These are phyloP conservation scores for Crithidia expoeki DNA, from an alignment of 208 protist genomes.

Conservation along the genomic window DNA sequence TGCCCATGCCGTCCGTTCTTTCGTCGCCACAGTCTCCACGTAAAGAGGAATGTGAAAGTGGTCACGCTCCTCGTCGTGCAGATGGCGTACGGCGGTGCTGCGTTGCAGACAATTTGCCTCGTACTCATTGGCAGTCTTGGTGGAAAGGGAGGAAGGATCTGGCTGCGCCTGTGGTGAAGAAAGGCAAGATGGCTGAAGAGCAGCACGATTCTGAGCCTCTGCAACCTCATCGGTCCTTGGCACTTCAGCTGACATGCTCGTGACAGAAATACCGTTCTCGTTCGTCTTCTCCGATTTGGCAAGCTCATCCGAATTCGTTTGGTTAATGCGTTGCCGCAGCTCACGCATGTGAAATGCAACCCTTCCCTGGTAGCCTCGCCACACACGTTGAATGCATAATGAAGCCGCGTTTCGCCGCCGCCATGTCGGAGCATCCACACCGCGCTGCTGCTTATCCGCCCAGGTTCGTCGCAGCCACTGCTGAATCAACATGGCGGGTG, in stretches of 20 bases:
- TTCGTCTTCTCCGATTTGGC: too few relatives aligned
- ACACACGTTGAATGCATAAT: constrained; percentile 58
- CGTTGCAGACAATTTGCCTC: constrained; percentile 30
- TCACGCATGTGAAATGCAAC: constrained; percentile 52
- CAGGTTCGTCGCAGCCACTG: constrained; percentile 51
- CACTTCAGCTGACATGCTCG: too few relatives aligned
- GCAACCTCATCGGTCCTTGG: too few relatives aligned
- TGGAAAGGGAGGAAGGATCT: neutral
- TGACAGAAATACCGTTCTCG: too few relatives aligned
- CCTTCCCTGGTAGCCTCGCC: constrained; percentile 57
- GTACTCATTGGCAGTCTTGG: constrained; percentile 19
- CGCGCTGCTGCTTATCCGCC: constrained; percentile 38
- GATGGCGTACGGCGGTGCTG: constrained; percentile 24
- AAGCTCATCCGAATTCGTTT: neutral
- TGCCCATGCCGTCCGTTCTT: constrained; percentile 46
- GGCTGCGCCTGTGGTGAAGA: too few relatives aligned
- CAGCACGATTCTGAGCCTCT: neutral
- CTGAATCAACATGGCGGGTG: constrained; percentile 45
- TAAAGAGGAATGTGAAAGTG: constrained; percentile 65
- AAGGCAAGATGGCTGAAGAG: neutral
- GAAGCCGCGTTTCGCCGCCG: constrained; percentile 42
- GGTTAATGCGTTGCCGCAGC: constrained; percentile 36
- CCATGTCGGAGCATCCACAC: constrained; percentile 49
- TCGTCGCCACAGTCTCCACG: constrained; percentile 46
- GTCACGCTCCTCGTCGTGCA: constrained; percentile 52